Conservation (phyloP, 1,139 yeast genomes). For the Hemisphaericaspora lyxosophila region DNA sequence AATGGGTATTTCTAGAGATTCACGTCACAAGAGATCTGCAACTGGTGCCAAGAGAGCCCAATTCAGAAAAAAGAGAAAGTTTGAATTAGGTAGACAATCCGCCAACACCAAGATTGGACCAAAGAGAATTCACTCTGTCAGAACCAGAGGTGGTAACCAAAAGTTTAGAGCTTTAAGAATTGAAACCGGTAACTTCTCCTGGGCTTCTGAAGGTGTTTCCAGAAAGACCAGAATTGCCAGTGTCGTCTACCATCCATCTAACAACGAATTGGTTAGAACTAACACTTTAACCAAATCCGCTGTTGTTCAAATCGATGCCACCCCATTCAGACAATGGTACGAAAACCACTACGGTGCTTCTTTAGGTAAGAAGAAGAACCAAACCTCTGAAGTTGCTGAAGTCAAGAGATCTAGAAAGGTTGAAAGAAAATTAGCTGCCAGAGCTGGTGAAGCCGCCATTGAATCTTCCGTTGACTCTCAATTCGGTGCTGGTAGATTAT, state of each 20-base stretch:
- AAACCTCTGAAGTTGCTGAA: constrained; percentile 47
- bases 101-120: constrained; percentile 99
- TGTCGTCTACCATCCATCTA: constrained; percentile 99
- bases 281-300: constrained; percentile 99
- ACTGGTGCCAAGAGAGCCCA: constrained; percentile 99
- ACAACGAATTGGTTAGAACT: constrained; percentile 99
- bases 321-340: constrained; percentile 99
- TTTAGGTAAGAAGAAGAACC: constrained; percentile 79
- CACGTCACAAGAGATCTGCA: constrained; percentile 99
- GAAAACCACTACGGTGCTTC: constrained; percentile 97
- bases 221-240: constrained; percentile 98
- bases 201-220: constrained; percentile 99
- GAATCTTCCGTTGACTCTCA: constrained; percentile 92
- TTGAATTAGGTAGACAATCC: constrained; percentile 99
- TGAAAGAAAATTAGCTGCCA: constrained; percentile 88
- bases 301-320: constrained; percentile 98
- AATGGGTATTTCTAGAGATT: constrained; percentile 99
- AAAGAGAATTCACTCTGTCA: constrained; percentile 98
- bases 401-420: constrained; percentile 74
- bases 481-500: constrained; percentile 98
- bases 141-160: constrained; percentile 99
- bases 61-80: constrained; percentile 99
- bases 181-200: constrained; percentile 99
- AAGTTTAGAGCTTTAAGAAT: constrained; percentile 99
- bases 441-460: constrained; percentile 81